Base-by-base conservation (phyloP, 306 rosid species). In the Alnus rubra region DNA sequence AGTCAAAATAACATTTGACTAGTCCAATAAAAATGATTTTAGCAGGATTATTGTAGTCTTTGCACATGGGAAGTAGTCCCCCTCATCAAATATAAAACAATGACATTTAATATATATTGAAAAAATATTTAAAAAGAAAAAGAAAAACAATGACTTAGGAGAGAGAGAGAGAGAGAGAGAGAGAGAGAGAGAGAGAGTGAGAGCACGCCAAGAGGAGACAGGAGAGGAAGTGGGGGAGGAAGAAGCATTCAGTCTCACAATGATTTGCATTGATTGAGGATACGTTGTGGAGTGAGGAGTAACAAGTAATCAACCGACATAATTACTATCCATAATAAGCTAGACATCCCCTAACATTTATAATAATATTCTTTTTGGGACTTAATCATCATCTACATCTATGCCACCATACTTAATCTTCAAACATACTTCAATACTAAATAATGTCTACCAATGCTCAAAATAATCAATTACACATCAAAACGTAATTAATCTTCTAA, bases 231-330 rank as follows among this genome's bases (percentile, higher is more conserved):
- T 51, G 70, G 54, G 74, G 75, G 75, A 78, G 71, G 44, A 84
- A 67, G 60, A 63, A 60, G 72, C 74, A 44, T 54, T 42, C 7
- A 77, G 76, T 54, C 69, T 74, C 23, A 50, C 82, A 81, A 87
- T 87, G 83, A 88, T 86, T 78, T 86, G 88, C 85, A 78, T 72
- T 84, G 80, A 88, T 83, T 51, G 78, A 54, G 86, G 73, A 51
- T 23, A 23, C 28, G 28, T 9, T 7, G 80, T 64, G 62, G 82
- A 18, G 53, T 54, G 39, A 70, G 44, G 83, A 85, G 87, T 84
- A 79, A 84, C 59, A 74, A 78, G 73, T 76, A 84, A 78, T 84
- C 76, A 47, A 76, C 81, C 54, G 73, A 81, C 87, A 90, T 74
- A 77, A 72, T 73, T 42, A 85, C 49, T 50, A 74, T 74, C 9